phyloP scores from a whole-genome alignment of 768 basidiomycete species.

The Phanerochaete sordida region DNA sequence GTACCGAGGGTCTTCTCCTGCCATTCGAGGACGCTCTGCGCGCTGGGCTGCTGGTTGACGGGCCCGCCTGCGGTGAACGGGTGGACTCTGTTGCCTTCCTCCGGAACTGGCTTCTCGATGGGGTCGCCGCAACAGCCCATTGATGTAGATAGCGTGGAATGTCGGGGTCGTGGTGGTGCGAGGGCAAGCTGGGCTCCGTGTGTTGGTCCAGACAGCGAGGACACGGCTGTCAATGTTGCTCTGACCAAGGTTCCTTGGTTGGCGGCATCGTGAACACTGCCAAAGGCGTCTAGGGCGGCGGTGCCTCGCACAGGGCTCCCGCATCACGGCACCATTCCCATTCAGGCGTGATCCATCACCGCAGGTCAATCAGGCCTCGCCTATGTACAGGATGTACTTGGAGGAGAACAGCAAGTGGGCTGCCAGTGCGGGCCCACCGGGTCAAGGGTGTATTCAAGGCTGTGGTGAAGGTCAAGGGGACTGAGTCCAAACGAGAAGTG shows the following conservation, averaged over 20 bases:
- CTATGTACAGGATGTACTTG: too few species aligned
- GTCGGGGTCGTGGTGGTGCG: not conserved
- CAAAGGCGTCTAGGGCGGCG: not conserved
- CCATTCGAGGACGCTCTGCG: conserved; percentile 31
- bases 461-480: too few species aligned
- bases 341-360: not conserved
- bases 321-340: not conserved
- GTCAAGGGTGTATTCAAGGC: too few species aligned
- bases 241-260: not conserved
- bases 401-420: too few species aligned
- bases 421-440: too few species aligned
- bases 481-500: too few species aligned
- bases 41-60: conserved; percentile 51
- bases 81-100: conserved; percentile 30
- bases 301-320: not conserved
- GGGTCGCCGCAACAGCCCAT: conserved; percentile 73
- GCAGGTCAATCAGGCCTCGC: not conserved
- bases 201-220: not conserved
- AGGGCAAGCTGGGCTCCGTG: not conserved
- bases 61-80: conserved; percentile 24
- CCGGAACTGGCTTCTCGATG: conserved; percentile 24
- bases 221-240: not conserved
- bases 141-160: conserved; percentile 13
- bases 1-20: conserved; percentile 44
- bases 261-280: conserved; percentile 4